phyloP scores from a whole-genome alignment of 768 basidiomycete genomes.

The Mycena kentingensis region DNA sequence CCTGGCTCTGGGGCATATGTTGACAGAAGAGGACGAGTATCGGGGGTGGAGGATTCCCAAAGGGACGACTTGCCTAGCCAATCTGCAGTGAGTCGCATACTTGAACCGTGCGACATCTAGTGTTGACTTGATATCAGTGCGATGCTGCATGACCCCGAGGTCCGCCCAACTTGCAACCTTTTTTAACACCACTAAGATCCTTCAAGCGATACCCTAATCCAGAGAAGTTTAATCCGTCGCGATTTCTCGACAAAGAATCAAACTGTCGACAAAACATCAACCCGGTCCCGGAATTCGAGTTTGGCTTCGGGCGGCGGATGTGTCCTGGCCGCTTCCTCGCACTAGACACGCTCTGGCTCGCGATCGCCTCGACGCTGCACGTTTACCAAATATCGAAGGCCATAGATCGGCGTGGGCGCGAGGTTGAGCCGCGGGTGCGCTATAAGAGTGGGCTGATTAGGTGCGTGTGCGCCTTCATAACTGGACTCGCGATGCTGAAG shows the following conservation, averaged over 20 bases:
- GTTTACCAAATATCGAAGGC: conserved; percentile 43
- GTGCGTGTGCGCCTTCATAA: too few species aligned
- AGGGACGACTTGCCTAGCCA: conserved; percentile 23
- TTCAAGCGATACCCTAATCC: conserved; percentile 44
- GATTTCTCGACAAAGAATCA: conserved; percentile 38
- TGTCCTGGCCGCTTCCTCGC: conserved; percentile 53
- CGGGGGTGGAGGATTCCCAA: conserved; percentile 46
- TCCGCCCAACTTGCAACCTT: not conserved
- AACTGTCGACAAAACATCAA: conserved; percentile 16
- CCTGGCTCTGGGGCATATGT: conserved; percentile 11
- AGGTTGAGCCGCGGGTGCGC: conserved; percentile 32
- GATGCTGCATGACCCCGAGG: conserved; percentile 49
- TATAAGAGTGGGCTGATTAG: conserved; percentile 49
- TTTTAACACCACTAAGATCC: not conserved
- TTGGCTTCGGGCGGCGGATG: conserved; percentile 27
- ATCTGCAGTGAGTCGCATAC: not conserved
- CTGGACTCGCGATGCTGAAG: too few species aligned
- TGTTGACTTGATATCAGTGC: conserved; percentile 36
- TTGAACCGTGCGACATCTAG: not conserved
- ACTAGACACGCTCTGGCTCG: conserved; percentile 47
- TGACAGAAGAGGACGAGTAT: conserved; percentile 44
- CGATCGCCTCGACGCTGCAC: conserved; percentile 45
- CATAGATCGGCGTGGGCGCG: conserved; percentile 37
- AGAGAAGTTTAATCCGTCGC: conserved; percentile 48
- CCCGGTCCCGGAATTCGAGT: conserved; percentile 16